These are phyloP conservation scores for Trichoderma sp. DNA, from an alignment of 2,329 filamentous ascomycete genomes.

Conservation along the genomic window DNA sequence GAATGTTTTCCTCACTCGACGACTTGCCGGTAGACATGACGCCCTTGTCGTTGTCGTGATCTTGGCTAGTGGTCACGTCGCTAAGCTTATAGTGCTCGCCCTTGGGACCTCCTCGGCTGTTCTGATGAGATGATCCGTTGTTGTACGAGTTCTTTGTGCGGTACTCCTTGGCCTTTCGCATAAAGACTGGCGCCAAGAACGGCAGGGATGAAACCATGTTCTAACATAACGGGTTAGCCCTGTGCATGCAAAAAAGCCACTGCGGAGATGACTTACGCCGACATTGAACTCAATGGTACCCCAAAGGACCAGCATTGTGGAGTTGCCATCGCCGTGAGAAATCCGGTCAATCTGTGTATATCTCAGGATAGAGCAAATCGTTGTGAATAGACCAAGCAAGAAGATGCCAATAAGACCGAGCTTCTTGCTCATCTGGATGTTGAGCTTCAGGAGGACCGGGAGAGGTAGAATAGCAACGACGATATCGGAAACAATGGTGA, in stretches of 20 bases:
- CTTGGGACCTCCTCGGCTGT: conserved; percentile 27
- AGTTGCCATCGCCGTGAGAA: conserved; percentile 49
- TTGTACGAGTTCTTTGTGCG: conserved; percentile 36
- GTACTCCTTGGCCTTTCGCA: conserved; percentile 43
- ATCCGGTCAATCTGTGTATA: conserved; percentile 51
- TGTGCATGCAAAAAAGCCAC: background rate
- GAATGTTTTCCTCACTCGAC: conserved; percentile 41
- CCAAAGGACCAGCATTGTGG: conserved; percentile 55
- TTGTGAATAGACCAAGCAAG: conserved; percentile 52
- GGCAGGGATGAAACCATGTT: conserved; percentile 47
- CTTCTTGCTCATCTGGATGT: conserved; percentile 48
- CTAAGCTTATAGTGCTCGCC: conserved; percentile 38
- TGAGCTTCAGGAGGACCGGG: conserved; percentile 47
- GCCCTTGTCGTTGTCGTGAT: conserved; percentile 23
- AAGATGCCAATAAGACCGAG: conserved; percentile 51
- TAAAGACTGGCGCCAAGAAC: conserved; percentile 43
- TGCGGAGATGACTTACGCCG: conserved; percentile 40
- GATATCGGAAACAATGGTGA: conserved; percentile 51
- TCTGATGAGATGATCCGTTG: conserved; percentile 29
- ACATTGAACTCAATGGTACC: conserved; percentile 57
- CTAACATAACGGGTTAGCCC: conserved; percentile 25
- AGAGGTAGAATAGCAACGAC: conserved; percentile 49
- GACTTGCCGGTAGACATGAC: conserved; percentile 24
- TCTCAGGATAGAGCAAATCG: conserved; percentile 51
- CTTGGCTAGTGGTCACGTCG: conserved; percentile 35